A percentile compares a stretch with the other conserved stretches of the same genome.
These are phyloP conservation scores for Argentina anserina DNA, from an alignment of 306 rosid genomes.

Conservation along the genomic window DNA sequence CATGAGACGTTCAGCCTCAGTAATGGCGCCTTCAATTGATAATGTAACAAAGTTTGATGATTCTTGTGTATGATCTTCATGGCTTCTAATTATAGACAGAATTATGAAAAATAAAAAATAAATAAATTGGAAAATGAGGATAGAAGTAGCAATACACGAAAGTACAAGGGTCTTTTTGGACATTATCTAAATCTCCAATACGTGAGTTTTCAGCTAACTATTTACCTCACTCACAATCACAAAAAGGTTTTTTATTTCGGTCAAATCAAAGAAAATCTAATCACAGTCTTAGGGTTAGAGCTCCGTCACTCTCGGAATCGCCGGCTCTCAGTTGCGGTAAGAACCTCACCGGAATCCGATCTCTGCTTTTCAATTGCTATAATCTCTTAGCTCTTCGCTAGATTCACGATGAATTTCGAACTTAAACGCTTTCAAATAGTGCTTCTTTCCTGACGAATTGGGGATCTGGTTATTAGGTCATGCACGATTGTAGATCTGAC, in stretches of 20 bases:
- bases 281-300: constrained; percentile 42
- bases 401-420: constrained; percentile 3
- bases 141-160: constrained; percentile 6
- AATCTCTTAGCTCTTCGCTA: constrained; percentile 6
- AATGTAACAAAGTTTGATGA: too few relatives aligned
- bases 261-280: constrained; percentile 26
- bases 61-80: too few relatives aligned
- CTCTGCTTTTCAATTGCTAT: not conserved
- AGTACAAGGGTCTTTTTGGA: constrained; percentile 7
- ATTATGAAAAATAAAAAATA: not conserved
- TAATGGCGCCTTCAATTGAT: too few relatives aligned
- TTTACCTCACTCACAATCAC: not conserved
- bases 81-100: not conserved
- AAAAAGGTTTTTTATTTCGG: constrained; percentile 17
- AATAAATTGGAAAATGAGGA: not conserved
- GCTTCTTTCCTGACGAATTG: not conserved
- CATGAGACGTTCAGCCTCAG: too few relatives aligned
- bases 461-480: constrained; percentile 9
- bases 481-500: constrained; percentile 35
- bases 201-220: not conserved
- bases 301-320: constrained; percentile 8
- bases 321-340: constrained; percentile 30
- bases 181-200: constrained; percentile 12
- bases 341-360: not conserved
- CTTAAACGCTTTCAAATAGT: not conserved